Base-by-base conservation (phyloP, 352 stramenopile species). In the Elongisporangium anandrum region DNA sequence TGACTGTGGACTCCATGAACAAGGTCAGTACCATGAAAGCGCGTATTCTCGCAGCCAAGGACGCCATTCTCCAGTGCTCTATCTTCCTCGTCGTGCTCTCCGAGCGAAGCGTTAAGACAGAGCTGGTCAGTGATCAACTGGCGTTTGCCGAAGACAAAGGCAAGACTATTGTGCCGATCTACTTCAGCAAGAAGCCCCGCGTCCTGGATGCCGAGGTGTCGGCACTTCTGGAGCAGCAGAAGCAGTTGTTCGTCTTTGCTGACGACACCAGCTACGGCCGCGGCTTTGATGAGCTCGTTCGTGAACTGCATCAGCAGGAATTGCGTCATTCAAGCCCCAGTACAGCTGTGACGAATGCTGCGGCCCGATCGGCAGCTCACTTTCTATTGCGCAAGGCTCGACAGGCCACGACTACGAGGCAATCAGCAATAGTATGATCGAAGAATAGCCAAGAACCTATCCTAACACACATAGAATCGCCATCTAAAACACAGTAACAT, bases 71-170 rank as follows among this genome's bases (percentile, higher is more conserved):
- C 8, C 75, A 88, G 51, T 81, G 81, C 61, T 68, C 72, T 1
- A 65, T 88, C 13, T 85, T 93, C 58, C 57, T 95, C 20, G 81
- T 92, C 23, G 75, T 95, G 38, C 65, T 92, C 12, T 92, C 85
- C n/a, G 73, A 85, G 51, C 73, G 88, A 21, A 90, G 73, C 60
- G 80, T 82, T 50, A 85, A 88, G 65, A 92, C 78, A 6, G 85
- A 94, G 59, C 68, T 94, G 19, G 77, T 94, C 52, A 91, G 81
- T 60, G 81, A 92, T 61, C 81, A 94, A 65, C 61, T 92, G n/a
- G 84, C 79, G 17, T 94, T 91, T 56, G 84, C 81, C 2, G 81
- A 92, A 63, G 84, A 94, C 61, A 90, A 90, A 59, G 84, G 79
- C 53, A 91, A 90, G 69, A 66, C 65, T 21, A 85, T 92, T 65